phyloP scores from a whole-genome alignment of 805 yeast genomes.

The Saturnispora ahearnii region DNA sequence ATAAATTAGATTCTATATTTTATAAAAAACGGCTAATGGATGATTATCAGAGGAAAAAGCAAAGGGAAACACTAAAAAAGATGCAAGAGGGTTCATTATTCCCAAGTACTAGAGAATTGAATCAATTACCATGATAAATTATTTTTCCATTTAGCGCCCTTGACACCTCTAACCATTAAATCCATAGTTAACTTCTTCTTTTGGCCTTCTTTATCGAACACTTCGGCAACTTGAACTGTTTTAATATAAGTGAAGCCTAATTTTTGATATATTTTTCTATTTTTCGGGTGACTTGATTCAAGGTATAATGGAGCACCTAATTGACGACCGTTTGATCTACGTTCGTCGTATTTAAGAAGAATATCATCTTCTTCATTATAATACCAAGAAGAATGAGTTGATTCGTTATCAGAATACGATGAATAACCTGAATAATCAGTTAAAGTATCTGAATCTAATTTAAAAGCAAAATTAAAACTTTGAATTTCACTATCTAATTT shows the following conservation, averaged over 20 bases:
- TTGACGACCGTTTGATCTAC: constrained; percentile 23
- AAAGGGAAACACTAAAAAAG: constrained; percentile 26
- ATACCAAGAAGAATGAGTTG: constrained; percentile 29
- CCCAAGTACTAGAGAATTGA: constrained; percentile 27
- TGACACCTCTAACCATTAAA: constrained; percentile 32
- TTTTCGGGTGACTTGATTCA: constrained; percentile 49
- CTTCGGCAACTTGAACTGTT: constrained; percentile 29
- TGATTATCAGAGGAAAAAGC: constrained; percentile 28
- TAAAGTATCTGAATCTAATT: constrained; percentile 26
- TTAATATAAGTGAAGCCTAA: constrained; percentile 39
- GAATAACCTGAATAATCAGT: constrained; percentile 30
- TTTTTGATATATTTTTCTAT: constrained; percentile 44
- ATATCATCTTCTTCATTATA: constrained; percentile 29
- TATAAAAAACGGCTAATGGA: constrained; percentile 34
- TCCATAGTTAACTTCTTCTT: constrained; percentile 27
- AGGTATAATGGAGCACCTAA: constrained; percentile 36
- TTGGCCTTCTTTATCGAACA: constrained; percentile 20
- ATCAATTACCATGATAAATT: not conserved
- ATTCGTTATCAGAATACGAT: constrained; percentile 25
- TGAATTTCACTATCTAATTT: constrained; percentile 27
- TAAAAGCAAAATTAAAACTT: constrained; percentile 27
- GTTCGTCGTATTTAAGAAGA: constrained; percentile 26
- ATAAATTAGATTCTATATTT: constrained; percentile 32
- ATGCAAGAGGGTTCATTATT: constrained; percentile 32
- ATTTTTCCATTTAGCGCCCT: constrained; percentile 29